Base-by-base conservation (phyloP, 805 yeast genomes). In the Pichia thaimueangensis region DNA sequence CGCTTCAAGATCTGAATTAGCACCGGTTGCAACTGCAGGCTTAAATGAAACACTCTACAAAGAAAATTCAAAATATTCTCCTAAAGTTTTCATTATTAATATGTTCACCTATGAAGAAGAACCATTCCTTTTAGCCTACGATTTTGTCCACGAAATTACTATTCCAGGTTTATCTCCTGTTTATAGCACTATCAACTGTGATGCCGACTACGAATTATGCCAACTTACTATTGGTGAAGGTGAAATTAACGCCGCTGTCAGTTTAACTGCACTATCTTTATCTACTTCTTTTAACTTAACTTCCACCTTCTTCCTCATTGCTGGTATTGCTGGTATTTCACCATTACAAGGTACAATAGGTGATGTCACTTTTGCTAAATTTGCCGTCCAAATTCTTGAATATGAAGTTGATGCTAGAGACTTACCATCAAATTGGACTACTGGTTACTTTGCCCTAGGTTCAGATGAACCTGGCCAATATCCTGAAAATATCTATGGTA, bases 171-270 rank as follows among this genome's bases (percentile, higher is more conserved):
- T 80, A 42, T 76, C 83, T 15, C 82, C 82, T 23, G 48, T 70
- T 27, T 78, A 69, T 65, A 82, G 83, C 27, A 54, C 66, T 17
- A 65, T 80, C 39, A 76, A 72, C 63, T 79, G 85, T 61, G 71
- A 70, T 44, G 52, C 63, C 28, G 67, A 76, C 62, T 72, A 68
- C 62, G 57, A 72, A 23, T 57, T 80, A 23, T 79, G 84, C 66
- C 78, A 76, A 54, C 55, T 78, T 42, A 76, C 82, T 35, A 74
- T 81, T n/a, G 86, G 86, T 41, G 85, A 78, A 62, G 80, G 79
- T 49, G 84, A 79, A 57, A 71, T 77, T 50, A 80, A 80, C 52
- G 85, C 85, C 30, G 84, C 85, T 13, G 48, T 78, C 21, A 66
- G 82, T 20, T 56, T 78, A 45, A 68, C 74, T 32, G 80, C 85